Evolutionary conservation across 257 asterid species (phyloP).

Genomic region (Solanum habrochaites): DNA sequence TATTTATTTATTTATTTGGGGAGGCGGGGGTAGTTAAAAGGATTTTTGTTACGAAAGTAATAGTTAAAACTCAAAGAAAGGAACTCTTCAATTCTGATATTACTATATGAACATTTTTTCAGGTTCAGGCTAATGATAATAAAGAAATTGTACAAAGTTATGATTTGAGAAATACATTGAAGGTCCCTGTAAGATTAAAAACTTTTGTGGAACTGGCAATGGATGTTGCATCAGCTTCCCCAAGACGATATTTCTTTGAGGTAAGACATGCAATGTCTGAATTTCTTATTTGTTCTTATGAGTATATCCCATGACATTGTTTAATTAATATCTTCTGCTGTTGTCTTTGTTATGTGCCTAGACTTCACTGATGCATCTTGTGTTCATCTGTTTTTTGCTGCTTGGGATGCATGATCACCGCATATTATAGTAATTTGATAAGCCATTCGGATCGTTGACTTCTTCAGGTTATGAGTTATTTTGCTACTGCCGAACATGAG

Average conservation of each 20-base stretch:
- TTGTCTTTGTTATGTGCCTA: background rate
- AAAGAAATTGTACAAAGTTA: constrained; percentile 12
- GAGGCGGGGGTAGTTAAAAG: background rate
- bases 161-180: constrained; percentile 5
- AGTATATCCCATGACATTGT: background rate
- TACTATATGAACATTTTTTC: constrained; percentile 8
- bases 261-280: constrained; percentile 20
- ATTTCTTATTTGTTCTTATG: background rate
- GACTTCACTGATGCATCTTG: background rate
- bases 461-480: constrained; percentile 76
- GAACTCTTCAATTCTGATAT: background rate
- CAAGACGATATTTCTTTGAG: constrained; percentile 91
- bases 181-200: constrained; percentile 54
- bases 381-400: background rate
- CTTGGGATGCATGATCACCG: background rate
- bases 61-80: background rate
- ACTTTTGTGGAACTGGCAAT: constrained; percentile 70
- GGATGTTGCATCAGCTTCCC: constrained; percentile 94
- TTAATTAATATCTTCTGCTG: background rate
- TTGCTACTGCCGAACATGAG: constrained; percentile 88
- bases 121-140: constrained; percentile 47
- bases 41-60: background rate
- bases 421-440: background rate
- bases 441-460: background rate
- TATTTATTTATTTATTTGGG: background rate